Conservation (phyloP, 1,139 yeast species). For the Yamadazyma mexicana region DNA sequence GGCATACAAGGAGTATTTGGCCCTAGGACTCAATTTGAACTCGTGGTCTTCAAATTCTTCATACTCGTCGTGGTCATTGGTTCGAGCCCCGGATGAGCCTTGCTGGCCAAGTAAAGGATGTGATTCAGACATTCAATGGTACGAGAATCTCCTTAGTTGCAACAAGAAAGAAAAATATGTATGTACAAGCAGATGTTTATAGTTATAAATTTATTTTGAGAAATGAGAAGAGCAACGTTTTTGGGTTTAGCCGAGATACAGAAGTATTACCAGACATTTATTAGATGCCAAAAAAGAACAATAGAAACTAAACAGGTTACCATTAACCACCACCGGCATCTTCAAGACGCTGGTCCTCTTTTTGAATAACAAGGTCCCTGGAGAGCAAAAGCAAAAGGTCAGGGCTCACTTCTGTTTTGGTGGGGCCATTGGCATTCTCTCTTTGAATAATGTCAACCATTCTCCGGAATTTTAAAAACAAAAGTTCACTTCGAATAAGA, state of each 20-base stretch:
- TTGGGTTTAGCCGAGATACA: not conserved
- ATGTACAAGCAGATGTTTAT: not conserved
- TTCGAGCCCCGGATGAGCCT: slow-evolving; percentile 1
- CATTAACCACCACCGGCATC: slow-evolving; percentile 47
- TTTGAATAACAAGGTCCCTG: slow-evolving; percentile 60
- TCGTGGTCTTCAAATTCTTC: slow-evolving; percentile 19
- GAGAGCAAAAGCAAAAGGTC: slow-evolving; percentile 63
- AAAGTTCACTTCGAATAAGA: slow-evolving; percentile 75
- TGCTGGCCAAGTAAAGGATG: slow-evolving; percentile 13
- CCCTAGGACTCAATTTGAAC: slow-evolving; percentile 16
- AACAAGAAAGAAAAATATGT: too few species aligned
- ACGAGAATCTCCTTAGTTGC: too few species aligned
- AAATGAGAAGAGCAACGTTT: slow-evolving; percentile 1
- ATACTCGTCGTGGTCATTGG: slow-evolving; percentile 14
- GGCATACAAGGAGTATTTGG: slow-evolving; percentile 16
- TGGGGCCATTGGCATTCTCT: slow-evolving; percentile 32
- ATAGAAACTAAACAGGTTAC: not conserved
- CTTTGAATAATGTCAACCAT: slow-evolving; percentile 77
- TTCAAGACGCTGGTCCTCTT: slow-evolving; percentile 57
- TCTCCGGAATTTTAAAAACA: slow-evolving; percentile 76
- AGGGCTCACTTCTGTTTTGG: slow-evolving; percentile 26
- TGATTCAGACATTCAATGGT: slow-evolving; percentile 20
- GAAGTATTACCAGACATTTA: not conserved
- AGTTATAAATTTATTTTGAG: too few species aligned
- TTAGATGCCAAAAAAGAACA: not conserved